Evolutionary conservation across 2,329 filamentous ascomycete genomes (phyloP).

Genomic region (Penicillium sp.): DNA sequence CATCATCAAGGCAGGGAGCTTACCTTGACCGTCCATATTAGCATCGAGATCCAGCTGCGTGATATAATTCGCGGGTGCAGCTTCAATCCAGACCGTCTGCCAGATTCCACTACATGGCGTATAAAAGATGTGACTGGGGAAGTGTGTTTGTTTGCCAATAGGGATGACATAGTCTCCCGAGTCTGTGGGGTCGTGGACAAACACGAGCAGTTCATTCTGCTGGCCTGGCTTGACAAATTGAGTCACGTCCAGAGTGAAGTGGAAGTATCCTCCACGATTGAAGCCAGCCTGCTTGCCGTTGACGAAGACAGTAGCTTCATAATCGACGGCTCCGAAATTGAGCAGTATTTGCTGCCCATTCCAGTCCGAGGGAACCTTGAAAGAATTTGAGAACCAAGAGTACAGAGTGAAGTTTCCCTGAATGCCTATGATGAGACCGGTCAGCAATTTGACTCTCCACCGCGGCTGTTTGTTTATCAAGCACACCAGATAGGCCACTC

Average conservation of each 20-base stretch:
- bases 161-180: slow-evolving; percentile 57
- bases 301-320: slow-evolving; percentile 58
- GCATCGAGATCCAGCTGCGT: slow-evolving; percentile 62
- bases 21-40: slow-evolving; percentile 56
- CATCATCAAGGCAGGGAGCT: slow-evolving; percentile 17
- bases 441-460: not conserved
- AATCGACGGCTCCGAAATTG: slow-evolving; percentile 56
- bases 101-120: slow-evolving; percentile 73
- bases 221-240: slow-evolving; percentile 43
- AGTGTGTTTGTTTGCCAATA: slow-evolving; percentile 64
- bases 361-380: slow-evolving; percentile 50
- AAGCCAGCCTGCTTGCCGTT: slow-evolving; percentile 56
- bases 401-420: slow-evolving; percentile 41
- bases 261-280: slow-evolving; percentile 63
- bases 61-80: slow-evolving; percentile 60
- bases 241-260: slow-evolving; percentile 63
- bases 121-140: slow-evolving; percentile 64
- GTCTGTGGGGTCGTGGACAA: slow-evolving; percentile 69
- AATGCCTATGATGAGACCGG: slow-evolving; percentile 31
- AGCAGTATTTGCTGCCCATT: slow-evolving; percentile 45
- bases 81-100: slow-evolving; percentile 72
- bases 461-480: not conserved
- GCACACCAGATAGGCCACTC: slow-evolving; percentile 52
- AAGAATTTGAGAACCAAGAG: slow-evolving; percentile 53
- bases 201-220: slow-evolving; percentile 62